A percentile compares a stretch with the other conserved stretches of the same genome.
Conservation (phyloP, 139 green algal species). For the Chlorella vulgaris region DNA sequence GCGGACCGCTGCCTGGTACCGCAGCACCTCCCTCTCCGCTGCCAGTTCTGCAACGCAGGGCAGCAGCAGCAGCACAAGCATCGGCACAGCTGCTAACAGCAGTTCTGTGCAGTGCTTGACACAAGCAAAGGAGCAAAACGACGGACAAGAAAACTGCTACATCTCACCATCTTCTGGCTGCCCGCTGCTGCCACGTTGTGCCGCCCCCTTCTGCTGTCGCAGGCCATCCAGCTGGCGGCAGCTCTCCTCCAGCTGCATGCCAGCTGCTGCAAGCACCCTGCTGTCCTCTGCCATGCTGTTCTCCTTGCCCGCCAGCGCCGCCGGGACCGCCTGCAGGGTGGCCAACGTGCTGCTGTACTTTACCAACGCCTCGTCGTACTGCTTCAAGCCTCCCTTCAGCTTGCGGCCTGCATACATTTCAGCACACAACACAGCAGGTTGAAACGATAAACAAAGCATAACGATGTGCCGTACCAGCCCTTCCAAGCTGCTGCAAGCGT, state of each 20-base stretch:
- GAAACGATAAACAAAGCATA: background rate
- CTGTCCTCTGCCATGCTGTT: slow-evolving; percentile 48
- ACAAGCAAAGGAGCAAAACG: no score
- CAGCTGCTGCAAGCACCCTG: slow-evolving; percentile 33
- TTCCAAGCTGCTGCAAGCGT: no score
- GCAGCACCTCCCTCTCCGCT: slow-evolving; percentile 32
- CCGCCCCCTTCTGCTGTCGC: background rate
- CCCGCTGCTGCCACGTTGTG: background rate
- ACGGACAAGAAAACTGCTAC: no score
- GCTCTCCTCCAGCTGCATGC: slow-evolving; percentile 10
- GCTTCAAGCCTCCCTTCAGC: background rate
- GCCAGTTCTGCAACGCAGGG: slow-evolving; percentile 34
- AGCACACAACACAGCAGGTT: background rate
- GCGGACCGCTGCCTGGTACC: slow-evolving; percentile 23
- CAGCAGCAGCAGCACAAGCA: no score
- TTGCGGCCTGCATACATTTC: slow-evolving; percentile 1
- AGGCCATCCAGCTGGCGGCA: slow-evolving; percentile 8
- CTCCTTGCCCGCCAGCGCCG: slow-evolving; percentile 46
- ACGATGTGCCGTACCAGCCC: background rate
- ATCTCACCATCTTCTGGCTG: slow-evolving; percentile 1
- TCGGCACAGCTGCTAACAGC: background rate
- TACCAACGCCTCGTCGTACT: background rate
- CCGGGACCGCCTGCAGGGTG: slow-evolving; percentile 29
- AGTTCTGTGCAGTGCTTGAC: no score
- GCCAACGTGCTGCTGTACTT: background rate